A percentile compares a stretch with the other conserved stretches of the same genome.
Evolutionary conservation across 2,329 filamentous ascomycete species (phyloP).

Genomic region (Fusarium sp.): DNA sequence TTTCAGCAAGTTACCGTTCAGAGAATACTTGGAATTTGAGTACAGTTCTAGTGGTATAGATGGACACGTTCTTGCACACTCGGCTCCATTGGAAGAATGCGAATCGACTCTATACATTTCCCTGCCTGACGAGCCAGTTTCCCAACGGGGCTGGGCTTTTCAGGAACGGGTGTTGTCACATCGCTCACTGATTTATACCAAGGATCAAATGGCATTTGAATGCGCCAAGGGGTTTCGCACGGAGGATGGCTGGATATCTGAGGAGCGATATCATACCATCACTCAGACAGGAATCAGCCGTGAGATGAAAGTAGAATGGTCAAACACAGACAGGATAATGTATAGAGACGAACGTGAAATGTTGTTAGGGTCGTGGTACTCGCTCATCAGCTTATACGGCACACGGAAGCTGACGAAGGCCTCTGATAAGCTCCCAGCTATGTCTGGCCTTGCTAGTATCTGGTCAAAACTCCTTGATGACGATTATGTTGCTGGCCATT

Average conservation of each 20-base stretch:
- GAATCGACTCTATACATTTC: neutral
- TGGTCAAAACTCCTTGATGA: neutral
- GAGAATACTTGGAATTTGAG: neutral
- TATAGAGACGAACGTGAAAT: too few relatives aligned
- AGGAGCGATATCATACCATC: too few relatives aligned
- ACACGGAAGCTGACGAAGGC: neutral
- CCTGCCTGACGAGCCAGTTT: neutral
- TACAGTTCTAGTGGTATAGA: neutral
- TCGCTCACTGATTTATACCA: neutral
- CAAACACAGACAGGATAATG: too few relatives aligned
- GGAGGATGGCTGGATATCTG: neutral
- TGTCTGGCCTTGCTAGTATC: neutral
- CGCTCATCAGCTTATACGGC: neutral
- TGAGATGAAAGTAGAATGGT: too few relatives aligned
- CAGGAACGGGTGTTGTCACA: neutral
- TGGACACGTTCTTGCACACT: neutral
- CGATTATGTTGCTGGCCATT: neutral
- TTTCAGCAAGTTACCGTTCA: fast-evolving
- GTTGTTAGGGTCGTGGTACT: too few relatives aligned
- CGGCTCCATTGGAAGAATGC: neutral
- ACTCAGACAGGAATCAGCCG: too few relatives aligned
- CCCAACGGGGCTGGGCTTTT: neutral
- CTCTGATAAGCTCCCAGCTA: slow-evolving; percentile 10
- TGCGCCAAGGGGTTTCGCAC: neutral
- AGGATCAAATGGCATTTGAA: neutral